phyloP scores from a whole-genome alignment of 352 stramenopile species.

The Halophytophthora batemanensis region DNA sequence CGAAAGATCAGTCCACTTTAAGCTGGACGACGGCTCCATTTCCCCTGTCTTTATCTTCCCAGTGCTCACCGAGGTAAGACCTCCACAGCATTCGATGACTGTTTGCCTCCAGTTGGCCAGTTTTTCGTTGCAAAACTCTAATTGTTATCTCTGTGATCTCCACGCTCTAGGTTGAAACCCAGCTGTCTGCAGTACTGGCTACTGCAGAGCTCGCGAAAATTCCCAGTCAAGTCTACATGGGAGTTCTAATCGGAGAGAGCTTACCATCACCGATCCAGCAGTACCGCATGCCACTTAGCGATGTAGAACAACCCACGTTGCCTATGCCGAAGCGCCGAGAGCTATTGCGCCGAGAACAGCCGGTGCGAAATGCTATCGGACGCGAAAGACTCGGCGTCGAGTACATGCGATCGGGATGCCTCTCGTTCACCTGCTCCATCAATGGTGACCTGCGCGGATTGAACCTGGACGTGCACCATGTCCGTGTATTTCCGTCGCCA shows the following conservation, averaged over 20 bases:
- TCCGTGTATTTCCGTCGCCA: slow-evolving; percentile 56
- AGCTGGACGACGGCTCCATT: slow-evolving; percentile 24
- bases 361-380: slow-evolving; percentile 31
- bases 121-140: neutral
- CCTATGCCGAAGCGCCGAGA: slow-evolving; percentile 41
- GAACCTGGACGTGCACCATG: slow-evolving; percentile 42
- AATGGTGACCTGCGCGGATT: slow-evolving; percentile 48
- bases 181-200: slow-evolving; percentile 33
- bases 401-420: slow-evolving; percentile 43
- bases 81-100: too few species aligned
- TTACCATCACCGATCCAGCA: slow-evolving; percentile 69
- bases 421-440: slow-evolving; percentile 65
- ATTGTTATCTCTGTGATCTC: neutral
- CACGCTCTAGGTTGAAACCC: slow-evolving; percentile 32
- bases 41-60: slow-evolving; percentile 47
- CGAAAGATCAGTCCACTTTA: slow-evolving; percentile 52
- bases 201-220: slow-evolving; percentile 19
- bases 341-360: slow-evolving; percentile 51
- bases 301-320: slow-evolving; percentile 20
- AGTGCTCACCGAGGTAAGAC: slow-evolving; percentile 25
- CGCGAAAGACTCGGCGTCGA: slow-evolving; percentile 52
- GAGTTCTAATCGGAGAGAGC: slow-evolving; percentile 58
- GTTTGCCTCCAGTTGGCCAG: neutral
- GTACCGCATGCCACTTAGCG: slow-evolving; percentile 22
- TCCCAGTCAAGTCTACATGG: slow-evolving; percentile 62